Percentiles rank a stretch among this genome's conserved stretches.
Conservation (phyloP, 768 basidiomycete genomes). For the Coprinopsis marcescibilis region DNA sequence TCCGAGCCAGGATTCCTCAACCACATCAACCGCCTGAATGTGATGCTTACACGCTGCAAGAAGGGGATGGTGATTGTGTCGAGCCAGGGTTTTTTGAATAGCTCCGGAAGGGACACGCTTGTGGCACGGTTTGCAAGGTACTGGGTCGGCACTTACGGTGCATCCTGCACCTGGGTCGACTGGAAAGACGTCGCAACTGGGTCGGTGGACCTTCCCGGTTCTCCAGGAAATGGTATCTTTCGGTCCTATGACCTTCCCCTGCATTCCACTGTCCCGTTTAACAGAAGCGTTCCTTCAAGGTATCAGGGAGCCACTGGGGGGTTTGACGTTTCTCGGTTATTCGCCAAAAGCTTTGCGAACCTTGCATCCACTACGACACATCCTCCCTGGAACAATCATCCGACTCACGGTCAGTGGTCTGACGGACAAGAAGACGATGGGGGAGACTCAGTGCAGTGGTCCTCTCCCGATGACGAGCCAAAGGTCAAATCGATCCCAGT, state of each 20-base stretch:
- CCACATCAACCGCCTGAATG: conserved; percentile 42
- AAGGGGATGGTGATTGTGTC: conserved; percentile 44
- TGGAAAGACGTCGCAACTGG: conserved; percentile 24
- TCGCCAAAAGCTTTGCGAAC: background rate
- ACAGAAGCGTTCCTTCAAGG: background rate
- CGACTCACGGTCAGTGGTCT: too few species aligned
- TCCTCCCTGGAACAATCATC: too few species aligned
- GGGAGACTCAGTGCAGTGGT: too few species aligned
- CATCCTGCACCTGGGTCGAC: conserved; percentile 23
- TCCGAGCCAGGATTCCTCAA: conserved; percentile 39
- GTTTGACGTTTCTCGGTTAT: conserved; percentile 5
- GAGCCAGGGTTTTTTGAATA: conserved; percentile 32
- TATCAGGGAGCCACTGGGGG: conserved; percentile 2
- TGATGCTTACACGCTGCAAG: conserved; percentile 45
- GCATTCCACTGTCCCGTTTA: background rate
- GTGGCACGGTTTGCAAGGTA: conserved; percentile 32
- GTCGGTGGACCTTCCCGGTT: conserved; percentile 27
- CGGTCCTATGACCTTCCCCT: background rate
- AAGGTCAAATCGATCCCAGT: too few species aligned
- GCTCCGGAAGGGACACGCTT: conserved; percentile 31
- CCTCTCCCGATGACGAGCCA: too few species aligned
- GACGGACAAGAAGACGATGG: too few species aligned
- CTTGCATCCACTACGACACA: background rate
- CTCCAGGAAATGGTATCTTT: conserved; percentile 7
- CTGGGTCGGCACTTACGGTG: conserved; percentile 17